Evolutionary conservation across 441 rosid species (phyloP).

Genomic region (Adansonia madagascariensis): DNA sequence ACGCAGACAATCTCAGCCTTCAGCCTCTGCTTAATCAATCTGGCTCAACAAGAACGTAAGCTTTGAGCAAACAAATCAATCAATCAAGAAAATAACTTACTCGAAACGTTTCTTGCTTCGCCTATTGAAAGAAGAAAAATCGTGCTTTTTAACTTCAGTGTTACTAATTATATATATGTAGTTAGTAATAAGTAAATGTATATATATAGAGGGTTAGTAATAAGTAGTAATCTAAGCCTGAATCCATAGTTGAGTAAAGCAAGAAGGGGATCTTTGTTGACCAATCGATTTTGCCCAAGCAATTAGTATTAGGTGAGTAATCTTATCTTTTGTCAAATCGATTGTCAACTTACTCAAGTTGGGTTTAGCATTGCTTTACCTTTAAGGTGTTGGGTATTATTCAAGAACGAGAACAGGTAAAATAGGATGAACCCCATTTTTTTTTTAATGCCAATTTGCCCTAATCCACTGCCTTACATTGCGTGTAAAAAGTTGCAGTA

Average conservation of each 20-base stretch:
- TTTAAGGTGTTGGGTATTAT: not conserved
- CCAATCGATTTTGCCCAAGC: slow-evolving; percentile 4
- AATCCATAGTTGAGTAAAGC: not conserved
- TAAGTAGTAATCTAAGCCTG: not conserved
- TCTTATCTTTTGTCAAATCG: not conserved
- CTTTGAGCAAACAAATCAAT: not conserved
- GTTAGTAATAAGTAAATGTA: too few species aligned
- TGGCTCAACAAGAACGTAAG: not conserved
- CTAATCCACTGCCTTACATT: too few species aligned
- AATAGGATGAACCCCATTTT: not conserved
- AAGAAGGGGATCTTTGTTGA: slow-evolving; percentile 3
- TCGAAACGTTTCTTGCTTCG: not conserved
- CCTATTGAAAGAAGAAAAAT: not conserved
- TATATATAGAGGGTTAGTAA: not conserved
- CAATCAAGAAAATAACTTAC: not conserved
- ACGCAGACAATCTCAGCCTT: not conserved
- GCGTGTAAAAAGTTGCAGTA: too few species aligned
- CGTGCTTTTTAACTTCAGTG: too few species aligned
- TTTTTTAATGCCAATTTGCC: not conserved
- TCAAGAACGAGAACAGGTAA: not conserved
- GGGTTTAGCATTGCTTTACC: not conserved
- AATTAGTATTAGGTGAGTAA: slow-evolving; percentile 10
- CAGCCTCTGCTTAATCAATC: not conserved
- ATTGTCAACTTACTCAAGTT: not conserved
- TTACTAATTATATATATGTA: not conserved